Base-by-base conservation (phyloP, 345 rosid genomes). In the Syzygium grande region DNA sequence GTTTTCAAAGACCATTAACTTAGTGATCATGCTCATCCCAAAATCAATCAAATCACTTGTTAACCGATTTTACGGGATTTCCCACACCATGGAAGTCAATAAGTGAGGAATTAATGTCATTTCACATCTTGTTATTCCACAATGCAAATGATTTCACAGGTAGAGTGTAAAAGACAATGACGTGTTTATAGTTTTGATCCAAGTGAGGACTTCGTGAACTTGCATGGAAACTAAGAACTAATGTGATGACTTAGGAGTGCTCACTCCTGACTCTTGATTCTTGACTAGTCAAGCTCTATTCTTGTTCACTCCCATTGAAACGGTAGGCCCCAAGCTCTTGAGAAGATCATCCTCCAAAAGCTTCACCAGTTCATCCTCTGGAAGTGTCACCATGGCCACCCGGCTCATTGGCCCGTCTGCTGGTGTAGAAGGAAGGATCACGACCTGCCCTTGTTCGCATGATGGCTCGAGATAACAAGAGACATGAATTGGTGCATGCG, bases 351-450 rank as follows among this genome's bases (percentile, higher is more conserved):
- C 93, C 27, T 91, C 87, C 41, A 91, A 43, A 23, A 95, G 87
- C 65, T 52, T 94, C 22, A 51, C 90, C 87, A 89, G 87, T 88
- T 93, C 94, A 30, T 89, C 93, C 34, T 84, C 89, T 38, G 95
- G 92, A 13, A 96, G 90, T 34, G 93, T 94, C 27, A 93, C 91
- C 93, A 89, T 92, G 23, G 91, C 96, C 87, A 92, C 90, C 86
- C 95, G 92, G 87, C 95, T 91, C 92, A 86, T 83, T 27, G 89
- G 88, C 58, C 92, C 94, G 17, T 92, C 97, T 38, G 88, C 51
- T 0, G 87, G 77, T 14, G 88, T 87, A 17, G 94, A 49, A 1
- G 94, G 96, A 17, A 94, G 91, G 88, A 95, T 88, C 89, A 93
- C 53, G 85, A 94, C 91, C 22, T 89, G 95, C 34, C 95, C 96